These are phyloP conservation scores for Lenzites betulinus DNA, from an alignment of 768 basidiomycete species.

Conservation along the genomic window DNA sequence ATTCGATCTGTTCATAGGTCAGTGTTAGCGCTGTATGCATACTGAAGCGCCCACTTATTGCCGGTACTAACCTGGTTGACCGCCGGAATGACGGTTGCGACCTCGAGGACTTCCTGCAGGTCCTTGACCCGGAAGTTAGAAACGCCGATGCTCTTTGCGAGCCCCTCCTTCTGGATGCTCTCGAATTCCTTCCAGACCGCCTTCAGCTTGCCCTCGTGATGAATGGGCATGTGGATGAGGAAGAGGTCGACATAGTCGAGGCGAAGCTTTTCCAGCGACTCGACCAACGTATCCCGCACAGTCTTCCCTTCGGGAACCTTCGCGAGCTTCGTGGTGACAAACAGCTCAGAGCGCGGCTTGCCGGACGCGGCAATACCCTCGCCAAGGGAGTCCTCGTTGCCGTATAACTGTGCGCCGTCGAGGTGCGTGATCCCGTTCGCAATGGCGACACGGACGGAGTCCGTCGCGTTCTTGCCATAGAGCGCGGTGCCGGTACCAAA, in stretches of 20 bases:
- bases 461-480: constrained; percentile 32
- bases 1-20: constrained; percentile 34
- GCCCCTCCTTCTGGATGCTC: constrained; percentile 42
- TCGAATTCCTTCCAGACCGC: constrained; percentile 48
- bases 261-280: constrained; percentile 43
- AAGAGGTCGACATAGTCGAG: constrained; percentile 46
- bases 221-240: constrained; percentile 44
- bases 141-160: constrained; percentile 48
- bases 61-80: constrained; percentile 50
- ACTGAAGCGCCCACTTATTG: constrained; percentile 25
- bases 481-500: constrained; percentile 43
- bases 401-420: constrained; percentile 42
- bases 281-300: constrained; percentile 40
- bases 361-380: constrained; percentile 36
- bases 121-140: constrained; percentile 53
- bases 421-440: constrained; percentile 40
- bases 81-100: constrained; percentile 47
- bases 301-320: constrained; percentile 34
- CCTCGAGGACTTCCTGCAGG: constrained; percentile 45
- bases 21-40: no score
- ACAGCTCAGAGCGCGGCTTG: constrained; percentile 42
- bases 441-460: constrained; percentile 34
- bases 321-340: constrained; percentile 45
- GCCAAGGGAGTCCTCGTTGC: constrained; percentile 42
- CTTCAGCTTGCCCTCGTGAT: constrained; percentile 29